phyloP scores from a whole-genome alignment of 768 basidiomycete genomes.

The Boletus rufocinnamomeus region DNA sequence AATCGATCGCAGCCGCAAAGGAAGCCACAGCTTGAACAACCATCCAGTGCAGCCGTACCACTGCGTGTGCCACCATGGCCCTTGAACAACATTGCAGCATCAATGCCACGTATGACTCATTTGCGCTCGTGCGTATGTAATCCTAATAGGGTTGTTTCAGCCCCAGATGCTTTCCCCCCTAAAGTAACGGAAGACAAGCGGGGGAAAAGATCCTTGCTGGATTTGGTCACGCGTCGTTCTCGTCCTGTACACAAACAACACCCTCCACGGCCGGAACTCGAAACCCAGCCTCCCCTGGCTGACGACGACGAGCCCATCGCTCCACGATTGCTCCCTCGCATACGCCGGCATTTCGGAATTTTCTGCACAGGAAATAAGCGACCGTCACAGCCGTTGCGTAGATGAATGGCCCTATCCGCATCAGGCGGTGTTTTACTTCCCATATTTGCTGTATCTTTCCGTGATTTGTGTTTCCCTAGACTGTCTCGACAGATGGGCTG shows the following conservation, averaged over 20 bases:
- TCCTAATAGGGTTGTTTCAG: conserved; percentile 30
- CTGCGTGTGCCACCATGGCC: conserved; percentile 29
- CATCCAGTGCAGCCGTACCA: conserved; percentile 12
- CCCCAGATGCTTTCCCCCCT: conserved; percentile 40
- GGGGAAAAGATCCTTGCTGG: conserved; percentile 12
- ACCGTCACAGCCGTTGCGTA: conserved; percentile 12
- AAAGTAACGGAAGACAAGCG: conserved; percentile 20
- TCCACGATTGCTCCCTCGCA: conserved; percentile 17
- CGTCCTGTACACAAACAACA: conserved; percentile 32
- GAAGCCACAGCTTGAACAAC: conserved; percentile 21
- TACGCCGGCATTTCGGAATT: conserved; percentile 37
- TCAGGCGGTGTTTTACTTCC: conserved; percentile 2
- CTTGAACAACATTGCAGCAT: conserved; percentile 23
- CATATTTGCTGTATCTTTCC: conserved; percentile 10
- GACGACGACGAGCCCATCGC: conserved; percentile 14
- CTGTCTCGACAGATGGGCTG: background rate
- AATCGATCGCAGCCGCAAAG: conserved; percentile 17
- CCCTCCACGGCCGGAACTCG: conserved; percentile 14
- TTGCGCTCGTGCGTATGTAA: background rate
- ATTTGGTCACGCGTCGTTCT: conserved; percentile 16
- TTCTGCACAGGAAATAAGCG: conserved; percentile 39
- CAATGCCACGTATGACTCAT: conserved; percentile 41
- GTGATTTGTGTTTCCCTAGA: conserved; percentile 9
- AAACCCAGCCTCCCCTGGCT: conserved; percentile 1
- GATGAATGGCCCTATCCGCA: conserved; percentile 6